These are phyloP conservation scores for Eruca vesicaria DNA, from an alignment of 441 rosid species.

Conservation along the genomic window DNA sequence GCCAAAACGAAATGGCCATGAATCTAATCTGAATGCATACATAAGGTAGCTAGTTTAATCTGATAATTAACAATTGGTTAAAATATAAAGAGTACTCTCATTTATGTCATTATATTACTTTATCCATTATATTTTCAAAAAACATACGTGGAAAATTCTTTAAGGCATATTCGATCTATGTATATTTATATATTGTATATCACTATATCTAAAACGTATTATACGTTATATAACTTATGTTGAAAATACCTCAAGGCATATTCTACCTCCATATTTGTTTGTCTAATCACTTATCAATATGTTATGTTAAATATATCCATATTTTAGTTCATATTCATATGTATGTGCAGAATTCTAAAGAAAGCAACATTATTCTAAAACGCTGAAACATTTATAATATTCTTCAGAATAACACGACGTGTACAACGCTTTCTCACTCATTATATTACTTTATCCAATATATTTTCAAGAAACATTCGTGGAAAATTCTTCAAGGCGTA, in stretches of 20 bases:
- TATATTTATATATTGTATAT: not conserved
- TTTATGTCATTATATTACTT: slow-evolving; percentile 6
- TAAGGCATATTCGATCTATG: slow-evolving; percentile 12
- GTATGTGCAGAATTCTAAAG: too few relatives aligned
- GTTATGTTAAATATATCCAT: not conserved
- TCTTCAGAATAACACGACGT: slow-evolving; percentile 22
- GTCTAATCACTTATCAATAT: not conserved
- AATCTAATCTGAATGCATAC: slow-evolving; percentile 11
- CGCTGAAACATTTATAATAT: slow-evolving; percentile 13
- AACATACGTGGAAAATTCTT: not conserved
- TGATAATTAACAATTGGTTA: not conserved
- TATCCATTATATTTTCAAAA: not conserved
- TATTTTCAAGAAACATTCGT: slow-evolving; percentile 1
- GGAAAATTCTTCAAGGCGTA: slow-evolving; percentile 14
- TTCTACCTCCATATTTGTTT: not conserved
- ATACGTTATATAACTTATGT: not conserved
- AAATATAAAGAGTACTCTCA: slow-evolving; percentile 2
- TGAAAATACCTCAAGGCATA: not conserved
- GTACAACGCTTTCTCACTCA: not conserved
- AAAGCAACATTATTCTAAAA: too few relatives aligned
- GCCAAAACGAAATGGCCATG: slow-evolving; percentile 2
- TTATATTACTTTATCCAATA: slow-evolving; percentile 1
- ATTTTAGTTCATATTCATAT: not conserved
- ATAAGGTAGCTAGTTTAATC: not conserved
- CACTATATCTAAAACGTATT: not conserved